Evolutionary conservation across 768 basidiomycete species (phyloP), one percentile per base, ranked within the genome.

Genomic region (Cubamyces lactineus): DNA sequence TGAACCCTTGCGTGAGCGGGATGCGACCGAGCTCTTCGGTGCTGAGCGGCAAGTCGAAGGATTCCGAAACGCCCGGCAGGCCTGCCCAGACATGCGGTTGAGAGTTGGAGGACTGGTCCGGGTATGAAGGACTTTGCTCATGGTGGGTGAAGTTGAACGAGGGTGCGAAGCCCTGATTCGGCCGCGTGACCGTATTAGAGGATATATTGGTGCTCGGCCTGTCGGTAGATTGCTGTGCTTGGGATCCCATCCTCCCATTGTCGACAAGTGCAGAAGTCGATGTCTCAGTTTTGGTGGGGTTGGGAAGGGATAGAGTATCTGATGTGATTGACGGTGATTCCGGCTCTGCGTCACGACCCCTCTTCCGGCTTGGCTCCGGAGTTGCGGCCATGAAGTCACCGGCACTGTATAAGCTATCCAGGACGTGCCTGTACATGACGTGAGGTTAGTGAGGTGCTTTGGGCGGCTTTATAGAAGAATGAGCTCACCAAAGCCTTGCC

Each of bases 1-100:
- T 51, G 47, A 59, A 55, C 0, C 55, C 30, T 73, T 74, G 17
- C 69, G 82, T 53, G 79, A 82, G 66, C 62, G 76, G 40, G 79
- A 80, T 77, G 69, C 80, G n/a, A 71, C 81, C 61, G 59, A 73
- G 23, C 71, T 82, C 34, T 6, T 47, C 55, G 8, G 59, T 68
- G 41, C 49, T 48, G 19, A 68, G 17, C 12, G 66, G 66, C 8
- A 65, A 59, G 26, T 39, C 40, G 47, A 63, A 53, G 0, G 53
- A 39, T 7, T 46, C 45, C 13, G 52, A 45, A 2, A 43, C 46
- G 45, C 6, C 17, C 19, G 28, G 3, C 2, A 16, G 19, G 17
- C 12, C 42, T 43, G 42, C 42, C 7, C 11, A 43, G 12, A 16
- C 4, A 5, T 16, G 9, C 5, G 15, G 5, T 6, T 43, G 42